Conservation (phyloP, 108 stramenopile species). For the Stephanodiscus triporus region DNA sequence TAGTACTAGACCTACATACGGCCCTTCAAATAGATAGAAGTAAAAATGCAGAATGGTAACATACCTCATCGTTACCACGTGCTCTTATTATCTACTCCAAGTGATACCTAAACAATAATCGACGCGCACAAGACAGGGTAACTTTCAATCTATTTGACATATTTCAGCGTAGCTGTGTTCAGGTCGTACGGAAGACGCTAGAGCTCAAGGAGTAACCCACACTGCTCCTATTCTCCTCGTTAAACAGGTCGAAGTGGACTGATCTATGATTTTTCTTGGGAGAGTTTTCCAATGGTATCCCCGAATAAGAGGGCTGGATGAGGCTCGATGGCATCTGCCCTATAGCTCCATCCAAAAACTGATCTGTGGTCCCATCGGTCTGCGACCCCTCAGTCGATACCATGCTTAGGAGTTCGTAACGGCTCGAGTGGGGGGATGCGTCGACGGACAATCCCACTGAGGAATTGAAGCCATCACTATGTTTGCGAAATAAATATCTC, state of each 20-base stretch:
- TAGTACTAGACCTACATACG: too few species aligned
- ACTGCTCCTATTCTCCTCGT: neutral
- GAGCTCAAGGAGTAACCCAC: conserved; percentile 12
- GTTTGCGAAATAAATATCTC: conserved; percentile 10
- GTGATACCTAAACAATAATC: too few species aligned
- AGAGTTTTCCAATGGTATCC: conserved; percentile 2
- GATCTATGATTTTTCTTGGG: neutral
- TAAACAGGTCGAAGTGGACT: conserved; percentile 2
- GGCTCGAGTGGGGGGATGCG: conserved; percentile 18
- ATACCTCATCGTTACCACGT: too few species aligned
- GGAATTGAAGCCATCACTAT: too few species aligned
- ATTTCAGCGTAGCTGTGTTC: neutral
- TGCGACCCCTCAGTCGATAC: neutral
- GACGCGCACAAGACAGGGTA: too few species aligned
- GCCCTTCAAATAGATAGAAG: too few species aligned
- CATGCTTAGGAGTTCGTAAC: neutral
- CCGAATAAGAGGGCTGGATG: neutral
- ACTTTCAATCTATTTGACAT: neutral
- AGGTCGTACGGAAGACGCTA: neutral
- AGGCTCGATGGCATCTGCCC: neutral
- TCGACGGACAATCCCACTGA: conserved; percentile 38
- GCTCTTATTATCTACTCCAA: too few species aligned
- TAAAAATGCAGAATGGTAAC: too few species aligned
- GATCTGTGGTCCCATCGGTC: neutral
- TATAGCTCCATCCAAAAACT: neutral